Evolutionary conservation across 2,329 filamentous ascomycete genomes (phyloP).

Genomic region (Lachnellula arida): DNA sequence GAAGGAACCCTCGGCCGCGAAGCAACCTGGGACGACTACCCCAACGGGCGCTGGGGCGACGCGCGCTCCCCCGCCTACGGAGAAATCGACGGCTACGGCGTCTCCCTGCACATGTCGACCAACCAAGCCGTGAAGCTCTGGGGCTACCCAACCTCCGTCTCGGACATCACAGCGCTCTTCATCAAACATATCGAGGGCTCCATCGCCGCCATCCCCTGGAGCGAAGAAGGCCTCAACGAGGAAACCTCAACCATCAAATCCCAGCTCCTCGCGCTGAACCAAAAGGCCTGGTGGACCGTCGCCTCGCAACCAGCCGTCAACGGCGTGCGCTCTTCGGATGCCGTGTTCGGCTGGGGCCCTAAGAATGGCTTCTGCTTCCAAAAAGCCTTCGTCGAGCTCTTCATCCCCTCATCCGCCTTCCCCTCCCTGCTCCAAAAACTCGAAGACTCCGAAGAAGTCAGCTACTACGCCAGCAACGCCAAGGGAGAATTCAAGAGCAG

Average conservation of each 20-base stretch:
- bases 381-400: conserved; percentile 97
- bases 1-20: conserved; percentile 85
- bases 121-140: conserved; percentile 78
- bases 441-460: conserved; percentile 62
- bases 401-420: conserved; percentile 75
- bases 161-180: conserved; percentile 78
- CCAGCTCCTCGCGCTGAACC: conserved; percentile 71
- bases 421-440: conserved; percentile 59
- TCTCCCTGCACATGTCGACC: conserved; percentile 88
- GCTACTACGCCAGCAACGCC: conserved; percentile 82
- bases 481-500: conserved; percentile 64
- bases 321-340: conserved; percentile 69
- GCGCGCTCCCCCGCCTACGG: conserved; percentile 90
- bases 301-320: conserved; percentile 94
- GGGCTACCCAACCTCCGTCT: conserved; percentile 66
- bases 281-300: conserved; percentile 89
- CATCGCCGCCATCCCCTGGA: conserved; percentile 84
- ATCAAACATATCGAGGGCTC: conserved; percentile 74
- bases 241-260: conserved; percentile 79
- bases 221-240: conserved; percentile 77
- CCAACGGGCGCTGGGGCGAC: conserved; percentile 93
- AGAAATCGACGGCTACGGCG: conserved; percentile 96
- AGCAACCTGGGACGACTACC: conserved; percentile 98
- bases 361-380: conserved; percentile 93
- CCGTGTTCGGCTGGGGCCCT: conserved; percentile 90